Evolutionary conservation across 192 early-diverging fungal species (phyloP), one percentile per base, ranked within the genome.

Genomic region (Gaertneriomyces semiglobifer): DNA sequence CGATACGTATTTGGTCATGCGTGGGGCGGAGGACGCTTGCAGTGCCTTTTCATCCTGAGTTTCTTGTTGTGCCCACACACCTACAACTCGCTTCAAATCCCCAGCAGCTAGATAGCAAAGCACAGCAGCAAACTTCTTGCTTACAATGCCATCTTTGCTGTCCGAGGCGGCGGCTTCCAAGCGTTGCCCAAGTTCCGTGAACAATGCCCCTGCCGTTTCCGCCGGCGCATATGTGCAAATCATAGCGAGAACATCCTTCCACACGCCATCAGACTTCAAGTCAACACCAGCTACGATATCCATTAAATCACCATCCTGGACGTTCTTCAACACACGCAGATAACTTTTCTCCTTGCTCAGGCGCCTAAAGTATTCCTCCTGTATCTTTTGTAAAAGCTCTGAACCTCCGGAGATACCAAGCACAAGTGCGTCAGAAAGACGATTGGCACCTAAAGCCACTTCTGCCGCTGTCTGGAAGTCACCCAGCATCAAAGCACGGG

Each of bases 401-500:
- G 82, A 71, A 2, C 92, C 90, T 7, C 97, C 93, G 65, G 89
- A 92, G 18, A 91, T 84, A 9, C 94, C 94, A 62, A 99, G 84
- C 53, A 94, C 81, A 40, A 97, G 72, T 4, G 92, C 94, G 66
- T 95, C 94, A 1, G 97, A 86, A 66, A 89, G 86, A 25, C 90
- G 83, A 62, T 92, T 83, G 8, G 89, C 79, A 40, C 84, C 84
- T 41, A 99, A 77, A 67, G 94, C 96, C 42, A 95, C 77, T 44
- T 88, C 80, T 10, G 98, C 94, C 12, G 95, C 95, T 0, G 89
- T 85, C 69, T 93, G 92, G 70, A 95, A 95, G 71, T 99, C 92
- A 66, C 97, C 94, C 42, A 94, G 72, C 6, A 98, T 80, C 25
- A 98, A 75, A 3, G 92, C 85, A 16, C 87, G 84, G 8, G 92